Base-by-base conservation (phyloP, 2,329 filamentous ascomycete genomes). In the Monilinia vaccinii-corymbosi region DNA sequence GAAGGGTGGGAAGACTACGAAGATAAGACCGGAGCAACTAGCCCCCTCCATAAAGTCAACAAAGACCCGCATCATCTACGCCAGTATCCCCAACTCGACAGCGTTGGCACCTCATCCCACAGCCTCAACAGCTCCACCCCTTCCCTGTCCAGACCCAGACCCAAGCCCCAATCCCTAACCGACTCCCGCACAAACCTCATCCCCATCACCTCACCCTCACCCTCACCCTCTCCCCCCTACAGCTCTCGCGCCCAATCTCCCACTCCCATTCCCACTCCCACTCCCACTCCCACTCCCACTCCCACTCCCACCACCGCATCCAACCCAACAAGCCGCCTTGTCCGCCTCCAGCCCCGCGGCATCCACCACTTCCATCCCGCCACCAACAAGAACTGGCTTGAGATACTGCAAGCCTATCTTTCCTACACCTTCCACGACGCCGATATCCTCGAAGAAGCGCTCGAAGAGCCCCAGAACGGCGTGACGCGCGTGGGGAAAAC, bases 361-460 rank as follows among this genome's bases (percentile, higher is more conserved):
- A 5, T 58, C 18, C 1, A 25, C 4, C 46, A 50, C 34, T 44
- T 42, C 34, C 34, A 58, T 11, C 56, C 56, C 3, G 25, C 23
- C 36, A 18, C 46, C 25, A 34, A 44, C 25, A 51, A 48, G 9
- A 42, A 61, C 31, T 63, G 60, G 59, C 58, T 60, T 2, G 23
- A n/a, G 14, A 44, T 45, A 6, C 31, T 67, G 5, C 58, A 67
- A 57, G 56, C 23, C 16, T 62, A 61, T 13, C 50, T 66, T 13
- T 28, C 47, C 9, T 65, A 69, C 38, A 44, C 52, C 1, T 66
- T 69, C 42, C 16, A n/a, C 5, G 50, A 66, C 25, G 58, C 63
- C 1, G 64, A 65, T 56, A 46, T 67, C 11, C 61, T 69, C 14
- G 62, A 66, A 51, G 67, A 67, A 52, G 66, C 65, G 14, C 56